Base-by-base conservation (phyloP, 2,329 filamentous ascomycete species). In the Berkeleyomyces rouxiae region DNA sequence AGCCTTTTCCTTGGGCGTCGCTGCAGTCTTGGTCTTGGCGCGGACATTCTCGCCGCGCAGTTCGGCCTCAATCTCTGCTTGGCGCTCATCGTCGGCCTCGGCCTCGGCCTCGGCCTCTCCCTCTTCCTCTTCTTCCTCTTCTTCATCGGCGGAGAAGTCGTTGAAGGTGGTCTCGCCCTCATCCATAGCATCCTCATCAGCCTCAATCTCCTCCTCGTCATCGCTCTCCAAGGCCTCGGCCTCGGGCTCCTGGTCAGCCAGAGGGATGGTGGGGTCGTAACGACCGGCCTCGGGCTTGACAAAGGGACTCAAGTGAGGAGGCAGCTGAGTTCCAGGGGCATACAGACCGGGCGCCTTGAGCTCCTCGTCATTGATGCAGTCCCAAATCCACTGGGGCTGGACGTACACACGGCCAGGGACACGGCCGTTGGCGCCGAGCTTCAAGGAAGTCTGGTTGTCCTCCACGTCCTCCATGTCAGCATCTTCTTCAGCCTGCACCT, bases 331-430 rank as follows among this genome's bases (percentile, higher is more conserved):
- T 16, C 93, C 93, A 1, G 93, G 93, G 0, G 86, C 88, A 70
- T 99, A 99, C 43, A 91, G 75, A 70, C 96, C 90, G 40, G 91
- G 83, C 67, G 87, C 82, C 72, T 96, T 85, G 63, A 99, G 77
- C 73, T 92, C 90, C 66, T 90, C 89, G 55, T 93, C 88, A 72
- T 99, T 99, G 72, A 96, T 77, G 69, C 88, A 92, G 71, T 99
- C 93, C 93, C 93, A 99, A 3, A 99, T 84, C 92, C 95, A 99
- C 72, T 99, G 93, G 23, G 93, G 93, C 76, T 99, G 93, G 63
- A 99, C 77, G 69, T 99, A 99, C 66, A 84, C 90, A 67, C 93
- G 82, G 43, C 92, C 92, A n/a, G 92, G 90, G 66, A 97, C 86
- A 65, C 90, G 84, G 66, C 83, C 83, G 69, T 88, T 87, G 64